phyloP scores from a whole-genome alignment of 345 rosid species.

The Linum trigynum region DNA sequence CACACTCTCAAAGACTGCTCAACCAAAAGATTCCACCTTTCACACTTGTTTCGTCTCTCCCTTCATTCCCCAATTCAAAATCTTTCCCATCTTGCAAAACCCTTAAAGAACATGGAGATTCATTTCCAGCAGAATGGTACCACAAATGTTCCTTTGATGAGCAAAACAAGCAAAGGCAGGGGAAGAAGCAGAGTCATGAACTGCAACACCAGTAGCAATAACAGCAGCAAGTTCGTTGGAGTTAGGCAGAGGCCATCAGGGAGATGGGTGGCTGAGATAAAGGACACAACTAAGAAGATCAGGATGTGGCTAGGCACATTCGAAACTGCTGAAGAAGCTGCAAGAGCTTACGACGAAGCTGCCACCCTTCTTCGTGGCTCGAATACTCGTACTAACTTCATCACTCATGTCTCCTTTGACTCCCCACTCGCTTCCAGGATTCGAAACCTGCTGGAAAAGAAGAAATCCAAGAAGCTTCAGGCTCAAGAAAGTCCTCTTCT shows the following conservation, averaged over 20 bases:
- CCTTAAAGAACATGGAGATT: conserved; percentile 27
- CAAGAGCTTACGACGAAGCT: conserved; percentile 67
- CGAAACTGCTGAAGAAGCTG: conserved; percentile 71
- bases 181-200: conserved; percentile 17
- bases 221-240: conserved; percentile 46
- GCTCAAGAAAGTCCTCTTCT: conserved; percentile 6
- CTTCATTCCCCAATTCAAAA: not conserved
- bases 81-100: not conserved
- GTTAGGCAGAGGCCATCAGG: conserved; percentile 75
- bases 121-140: conserved; percentile 34
- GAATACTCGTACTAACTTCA: conserved; percentile 65
- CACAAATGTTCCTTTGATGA: not conserved
- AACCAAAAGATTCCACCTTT: not conserved
- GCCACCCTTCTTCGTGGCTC: conserved; percentile 76
- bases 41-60: not conserved
- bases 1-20: not conserved
- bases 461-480: conserved; percentile 22
- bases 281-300: conserved; percentile 65
- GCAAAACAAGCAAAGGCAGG: conserved; percentile 34
- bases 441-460: conserved; percentile 41
- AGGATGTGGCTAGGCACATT: conserved; percentile 81
- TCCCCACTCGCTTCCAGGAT: conserved; percentile 65
- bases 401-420: conserved; percentile 38
- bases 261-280: conserved; percentile 81
- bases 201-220: conserved; percentile 26